These are phyloP conservation scores for Chlorociboria aeruginascens DNA, from an alignment of 495 filamentous ascomycete genomes.

Conservation along the genomic window DNA sequence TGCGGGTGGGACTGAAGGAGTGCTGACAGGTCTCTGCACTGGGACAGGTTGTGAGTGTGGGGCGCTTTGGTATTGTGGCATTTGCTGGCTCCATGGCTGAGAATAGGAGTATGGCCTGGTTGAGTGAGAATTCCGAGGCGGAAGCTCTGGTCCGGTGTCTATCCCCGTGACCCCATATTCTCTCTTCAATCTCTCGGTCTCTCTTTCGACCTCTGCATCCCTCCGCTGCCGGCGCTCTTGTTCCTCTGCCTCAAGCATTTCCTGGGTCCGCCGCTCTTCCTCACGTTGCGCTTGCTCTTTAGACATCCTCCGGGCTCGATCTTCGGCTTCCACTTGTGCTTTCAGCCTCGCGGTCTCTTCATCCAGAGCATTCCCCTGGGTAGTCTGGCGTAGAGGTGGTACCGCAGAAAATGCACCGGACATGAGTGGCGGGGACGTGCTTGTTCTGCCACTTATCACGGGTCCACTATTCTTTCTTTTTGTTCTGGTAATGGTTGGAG, in stretches of 20 bases:
- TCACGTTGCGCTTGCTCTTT: slow-evolving; percentile 36
- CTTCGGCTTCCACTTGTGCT: slow-evolving; percentile 41
- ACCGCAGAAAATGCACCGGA: slow-evolving; percentile 8
- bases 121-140: no score
- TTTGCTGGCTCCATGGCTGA: background rate
- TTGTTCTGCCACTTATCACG: slow-evolving; percentile 12
- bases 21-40: slow-evolving; percentile 13
- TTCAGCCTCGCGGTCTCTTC: slow-evolving; percentile 50
- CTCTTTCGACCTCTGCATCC: slow-evolving; percentile 65
- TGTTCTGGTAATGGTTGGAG: slow-evolving; percentile 9
- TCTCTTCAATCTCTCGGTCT: slow-evolving; percentile 70
- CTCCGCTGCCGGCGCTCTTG: slow-evolving; percentile 47
- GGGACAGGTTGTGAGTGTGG: slow-evolving; percentile 9
- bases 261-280: slow-evolving; percentile 59
- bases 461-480: slow-evolving; percentile 19
- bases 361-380: slow-evolving; percentile 26
- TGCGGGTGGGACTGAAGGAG: background rate
- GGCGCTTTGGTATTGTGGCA: slow-evolving; percentile 8
- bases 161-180: slow-evolving; percentile 47
- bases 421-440: slow-evolving; percentile 11
- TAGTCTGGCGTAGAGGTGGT: background rate
- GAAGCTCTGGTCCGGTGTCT: background rate
- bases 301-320: slow-evolving; percentile 29
- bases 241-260: slow-evolving; percentile 70
- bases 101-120: background rate